Percentiles rank a stretch among this genome's conserved stretches.
These are phyloP conservation scores for Xylaria sp. DNA, from an alignment of 2,329 filamentous ascomycete species.

Conservation along the genomic window DNA sequence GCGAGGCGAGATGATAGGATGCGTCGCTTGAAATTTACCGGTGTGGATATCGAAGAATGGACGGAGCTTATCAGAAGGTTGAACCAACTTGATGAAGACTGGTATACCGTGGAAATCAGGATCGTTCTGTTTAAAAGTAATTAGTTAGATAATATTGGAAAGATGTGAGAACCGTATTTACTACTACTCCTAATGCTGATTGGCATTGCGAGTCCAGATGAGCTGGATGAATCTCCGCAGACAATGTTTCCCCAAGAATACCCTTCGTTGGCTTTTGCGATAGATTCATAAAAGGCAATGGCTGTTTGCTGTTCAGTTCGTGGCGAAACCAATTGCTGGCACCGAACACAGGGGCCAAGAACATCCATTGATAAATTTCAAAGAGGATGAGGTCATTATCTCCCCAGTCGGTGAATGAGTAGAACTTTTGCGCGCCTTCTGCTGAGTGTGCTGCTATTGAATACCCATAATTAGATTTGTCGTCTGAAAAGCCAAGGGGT, in stretches of 20 bases:
- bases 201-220: conserved; percentile 10
- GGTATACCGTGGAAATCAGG: conserved; percentile 3
- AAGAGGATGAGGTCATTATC: conserved; percentile 10
- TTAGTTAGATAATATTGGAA: not conserved
- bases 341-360: conserved; percentile 15
- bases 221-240: conserved; percentile 13
- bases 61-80: not conserved
- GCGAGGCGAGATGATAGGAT: conserved; percentile 2
- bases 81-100: not conserved
- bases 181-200: conserved; percentile 5
- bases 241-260: not conserved
- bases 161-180: not conserved
- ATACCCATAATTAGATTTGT: conserved; percentile 3
- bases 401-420: conserved; percentile 6
- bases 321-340: conserved; percentile 1
- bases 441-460: not conserved
- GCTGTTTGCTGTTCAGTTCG: conserved; percentile 1
- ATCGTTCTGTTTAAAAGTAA: not conserved
- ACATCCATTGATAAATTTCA: conserved; percentile 1
- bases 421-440: not conserved
- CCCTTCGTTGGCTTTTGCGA: not conserved
- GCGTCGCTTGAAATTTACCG: conserved; percentile 8
- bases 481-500: conserved; percentile 3
- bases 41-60: conserved; percentile 12
- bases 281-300: conserved; percentile 3